Percentiles rank a stretch among this genome's conserved stretches.
phyloP scores from a whole-genome alignment of 2,329 filamentous ascomycete genomes.

The Aciculosporium take region DNA sequence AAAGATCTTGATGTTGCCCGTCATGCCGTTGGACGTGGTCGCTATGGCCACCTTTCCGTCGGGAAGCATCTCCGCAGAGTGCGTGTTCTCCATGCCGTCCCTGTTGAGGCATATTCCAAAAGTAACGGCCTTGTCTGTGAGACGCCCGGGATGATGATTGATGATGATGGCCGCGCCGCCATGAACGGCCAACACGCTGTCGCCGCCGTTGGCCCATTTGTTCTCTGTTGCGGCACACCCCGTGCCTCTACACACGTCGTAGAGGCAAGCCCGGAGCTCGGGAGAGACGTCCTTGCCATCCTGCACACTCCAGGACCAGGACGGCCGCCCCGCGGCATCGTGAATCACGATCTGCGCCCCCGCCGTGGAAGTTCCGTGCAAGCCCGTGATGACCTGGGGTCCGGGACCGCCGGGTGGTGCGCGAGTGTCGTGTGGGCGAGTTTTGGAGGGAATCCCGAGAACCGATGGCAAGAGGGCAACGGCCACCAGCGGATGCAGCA shows the following conservation, averaged over 20 bases:
- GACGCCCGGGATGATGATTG: constrained; percentile 1
- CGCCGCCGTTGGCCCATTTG: constrained; percentile 1
- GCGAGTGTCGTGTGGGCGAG: background rate
- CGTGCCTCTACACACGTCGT: background rate
- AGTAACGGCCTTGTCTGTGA: background rate
- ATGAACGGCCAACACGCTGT: background rate
- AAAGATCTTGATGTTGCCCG: constrained; percentile 2
- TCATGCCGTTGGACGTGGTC: background rate
- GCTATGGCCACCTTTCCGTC: constrained; percentile 2
- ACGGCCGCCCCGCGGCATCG: background rate
- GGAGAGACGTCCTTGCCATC: constrained; percentile 1
- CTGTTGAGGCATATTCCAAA: constrained; percentile 3
- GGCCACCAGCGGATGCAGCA: background rate
- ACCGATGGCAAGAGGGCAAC: background rate
- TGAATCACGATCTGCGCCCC: background rate
- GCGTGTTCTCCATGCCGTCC: constrained; percentile 1
- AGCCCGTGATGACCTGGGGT: background rate
- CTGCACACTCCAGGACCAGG: constrained; percentile 2
- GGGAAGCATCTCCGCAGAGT: background rate
- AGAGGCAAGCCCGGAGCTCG: background rate
- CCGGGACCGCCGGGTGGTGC: too few relatives aligned
- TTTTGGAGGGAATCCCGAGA: background rate
- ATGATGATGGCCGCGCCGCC: constrained; percentile 1
- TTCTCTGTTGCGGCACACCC: background rate
- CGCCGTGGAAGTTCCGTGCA: background rate